Percentiles rank a stretch among this genome's conserved stretches.
These are phyloP conservation scores for Ricinus communis DNA, from an alignment of 345 rosid genomes.

Conservation along the genomic window DNA sequence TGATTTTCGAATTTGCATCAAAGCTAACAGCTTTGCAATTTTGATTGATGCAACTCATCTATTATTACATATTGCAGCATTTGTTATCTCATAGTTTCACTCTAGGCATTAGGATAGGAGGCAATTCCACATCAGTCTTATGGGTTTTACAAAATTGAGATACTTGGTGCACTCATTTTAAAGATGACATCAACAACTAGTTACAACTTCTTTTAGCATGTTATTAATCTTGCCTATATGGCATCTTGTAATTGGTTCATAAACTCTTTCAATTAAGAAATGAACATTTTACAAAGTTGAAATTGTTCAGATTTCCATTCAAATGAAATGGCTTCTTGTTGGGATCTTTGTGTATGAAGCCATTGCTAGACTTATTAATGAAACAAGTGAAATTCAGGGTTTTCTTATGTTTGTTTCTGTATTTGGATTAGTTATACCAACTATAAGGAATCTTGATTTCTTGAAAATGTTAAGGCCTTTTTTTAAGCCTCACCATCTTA, in stretches of 20 bases:
- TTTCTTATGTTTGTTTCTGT: conserved; percentile 63
- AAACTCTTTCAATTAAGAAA: too few relatives aligned
- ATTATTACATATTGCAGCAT: conserved; percentile 74
- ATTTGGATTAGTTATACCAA: conserved; percentile 73
- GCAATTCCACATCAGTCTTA: conserved; percentile 68
- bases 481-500: conserved; percentile 85
- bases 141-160: conserved; percentile 70
- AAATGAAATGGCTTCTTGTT: conserved; percentile 74
- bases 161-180: conserved; percentile 77
- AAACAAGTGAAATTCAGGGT: conserved; percentile 53
- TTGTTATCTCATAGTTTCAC: conserved; percentile 61
- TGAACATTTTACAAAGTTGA: too few relatives aligned
- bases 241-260: too few relatives aligned
- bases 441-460: conserved; percentile 88
- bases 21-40: conserved; percentile 71
- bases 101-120: conserved; percentile 86
- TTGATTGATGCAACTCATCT: conserved; percentile 76
- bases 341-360: conserved; percentile 81
- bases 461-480: conserved; percentile 99
- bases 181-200: too few relatives aligned
- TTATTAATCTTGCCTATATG: too few relatives aligned
- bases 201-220: too few relatives aligned
- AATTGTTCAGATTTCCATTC: conserved; percentile 63
- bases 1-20: too few relatives aligned
- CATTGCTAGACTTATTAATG: conserved; percentile 46